Base-by-base conservation (phyloP, 495 filamentous ascomycete genomes). In the Oidiodendron maius region DNA sequence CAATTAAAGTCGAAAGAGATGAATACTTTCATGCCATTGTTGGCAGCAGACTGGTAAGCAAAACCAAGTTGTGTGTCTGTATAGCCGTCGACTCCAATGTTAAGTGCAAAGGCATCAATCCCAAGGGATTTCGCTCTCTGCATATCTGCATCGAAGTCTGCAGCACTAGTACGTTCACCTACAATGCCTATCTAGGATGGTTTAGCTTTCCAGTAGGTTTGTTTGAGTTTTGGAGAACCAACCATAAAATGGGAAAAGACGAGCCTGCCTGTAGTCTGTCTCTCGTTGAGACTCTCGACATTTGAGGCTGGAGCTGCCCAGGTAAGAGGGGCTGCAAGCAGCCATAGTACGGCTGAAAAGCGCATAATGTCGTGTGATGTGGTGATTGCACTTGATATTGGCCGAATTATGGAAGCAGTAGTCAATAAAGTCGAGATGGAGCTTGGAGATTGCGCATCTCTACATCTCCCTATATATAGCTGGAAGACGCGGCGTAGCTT, bases 1-100 rank as follows among this genome's bases (percentile, higher is more conserved):
- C 68, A 81, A 59, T 75, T 76, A 64, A 77, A 80, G 60, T 81
- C 78, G 55, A 81, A 82, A 4, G 76, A 81, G 24, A 82, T 64
- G 50, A 82, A 80, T 25, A 78, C 71, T 42, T 79, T 79, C 72
- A 79, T 77, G 40, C 60, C 70, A 54, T 81, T 79, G 11, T 64
- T 67, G 5, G 68, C 70, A 9, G 80, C 78, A 0, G 78, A 80
- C 18, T 72, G 59, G 51, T 82, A 83, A 17, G 80, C 79, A 39
- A 67, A 71, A 20, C 56, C 55, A 3, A 83, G 71, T 58, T 81
- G 77, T 6, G 62, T 56, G 42, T 77, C 70, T 12, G 71, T 78
- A 56, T 71, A 78, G 44, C 46, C 52, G 56, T 80, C 74, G 1
- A 67, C 64, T 22, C 75, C 78, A 43, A 80, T 77, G 56, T 80